A percentile compares a stretch with the other conserved stretches of the same genome.
phyloP scores from a whole-genome alignment of 1,284 basidiomycete species.

The Cystobasidium slooffiae region DNA sequence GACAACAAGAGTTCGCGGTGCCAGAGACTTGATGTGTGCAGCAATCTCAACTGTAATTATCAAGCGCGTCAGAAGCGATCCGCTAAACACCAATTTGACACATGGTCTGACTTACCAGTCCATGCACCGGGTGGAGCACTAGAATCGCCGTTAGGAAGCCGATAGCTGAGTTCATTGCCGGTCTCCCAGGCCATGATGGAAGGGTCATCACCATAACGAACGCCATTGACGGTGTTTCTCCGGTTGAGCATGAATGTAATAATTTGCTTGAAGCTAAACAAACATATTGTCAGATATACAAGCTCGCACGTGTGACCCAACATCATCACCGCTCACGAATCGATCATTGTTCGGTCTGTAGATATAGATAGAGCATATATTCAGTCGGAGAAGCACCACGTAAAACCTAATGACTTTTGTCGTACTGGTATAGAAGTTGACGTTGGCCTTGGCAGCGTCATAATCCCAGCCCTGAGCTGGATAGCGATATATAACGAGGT shows the following conservation, averaged over 20 bases:
- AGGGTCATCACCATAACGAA: conserved; percentile 54
- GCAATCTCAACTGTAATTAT: conserved; percentile 30
- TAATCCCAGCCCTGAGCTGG: conserved; percentile 39
- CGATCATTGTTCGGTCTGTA: conserved; percentile 50
- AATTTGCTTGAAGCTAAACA: conserved; percentile 49
- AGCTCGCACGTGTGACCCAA: no score
- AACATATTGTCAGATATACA: no score
- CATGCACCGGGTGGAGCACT: conserved; percentile 43
- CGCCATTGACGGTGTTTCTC: conserved; percentile 54
- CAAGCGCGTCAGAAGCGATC: no score
- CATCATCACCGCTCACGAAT: no score
- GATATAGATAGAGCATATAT: neutral
- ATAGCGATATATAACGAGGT: conserved; percentile 46
- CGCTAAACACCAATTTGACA: no score
- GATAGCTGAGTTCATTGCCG: conserved; percentile 51
- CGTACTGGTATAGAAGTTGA: conserved; percentile 41
- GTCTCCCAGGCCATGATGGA: conserved; percentile 55
- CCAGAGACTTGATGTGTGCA: conserved; percentile 53
- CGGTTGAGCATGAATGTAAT: conserved; percentile 53
- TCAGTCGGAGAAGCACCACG: no score
- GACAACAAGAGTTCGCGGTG: conserved; percentile 54
- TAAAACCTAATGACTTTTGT: no score
- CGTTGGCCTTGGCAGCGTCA: conserved; percentile 11
- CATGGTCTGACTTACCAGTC: no score
- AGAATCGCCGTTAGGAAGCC: neutral